Evolutionary conservation across 83 land plant species (phyloP), one percentile per base, ranked within the genome.

Genomic region (Picea abies): DNA sequence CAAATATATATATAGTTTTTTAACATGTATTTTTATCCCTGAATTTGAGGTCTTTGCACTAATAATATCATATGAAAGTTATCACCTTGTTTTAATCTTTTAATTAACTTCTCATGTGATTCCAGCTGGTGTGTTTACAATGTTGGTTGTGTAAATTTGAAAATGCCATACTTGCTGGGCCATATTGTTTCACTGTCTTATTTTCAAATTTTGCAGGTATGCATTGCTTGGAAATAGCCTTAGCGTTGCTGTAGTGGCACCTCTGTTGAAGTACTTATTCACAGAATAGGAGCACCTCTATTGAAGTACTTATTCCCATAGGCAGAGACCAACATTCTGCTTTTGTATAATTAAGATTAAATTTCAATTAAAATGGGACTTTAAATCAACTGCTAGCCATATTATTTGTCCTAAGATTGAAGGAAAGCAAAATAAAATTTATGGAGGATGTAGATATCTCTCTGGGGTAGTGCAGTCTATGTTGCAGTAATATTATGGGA

Each of bases 181-280:
- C 23, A 29, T 78, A 7, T 26, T 63, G 66, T 25, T 49, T 79
- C 7, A 9, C 62, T 25, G 44, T 23, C 86, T 83, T 56, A 5
- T 29, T 52, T 52, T 52, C 14, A 41, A 60, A n/a, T 22, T 60
- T 23, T 79, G 82, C 93, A 96, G 99, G 77, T 96, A 96, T 86
- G 97, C 97, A 3, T 82, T 96, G 87, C 89, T 96, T 69, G 99
- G 99, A 62, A 96, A 96, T 81, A 95, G 99, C 79, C 71, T 96
- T 5, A 96, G 97, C 64, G 86, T 96, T 10, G 92, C 93, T 69
- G 96, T 96, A n/a, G 96, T 93, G 58, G 94, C 91, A 35, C 87
- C 92, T 35, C 83, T 96, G 80, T 85, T 96, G 47, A 72, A 79
- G 17, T 95, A 96, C 89, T 88, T 96, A 29, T 93, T 96, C 70